Base-by-base conservation (phyloP, 208 protist species). In the Acanthamoeba culbertsoni region DNA sequence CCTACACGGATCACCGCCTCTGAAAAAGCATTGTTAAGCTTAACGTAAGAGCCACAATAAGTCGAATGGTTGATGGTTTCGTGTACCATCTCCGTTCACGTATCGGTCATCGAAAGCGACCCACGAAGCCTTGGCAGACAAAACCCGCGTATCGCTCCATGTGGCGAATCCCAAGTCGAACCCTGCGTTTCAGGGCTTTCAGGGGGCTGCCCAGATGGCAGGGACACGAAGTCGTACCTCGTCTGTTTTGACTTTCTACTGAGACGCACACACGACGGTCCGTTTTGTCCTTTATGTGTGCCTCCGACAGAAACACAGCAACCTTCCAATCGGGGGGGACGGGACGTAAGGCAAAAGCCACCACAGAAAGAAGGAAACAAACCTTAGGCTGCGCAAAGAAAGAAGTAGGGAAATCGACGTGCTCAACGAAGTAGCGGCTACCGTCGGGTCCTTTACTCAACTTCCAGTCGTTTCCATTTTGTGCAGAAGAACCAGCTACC, bases 131-230 rank as follows among this genome's bases (percentile, higher is more conserved):
- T 16, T 23, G 43, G 28, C 37, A 23, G 57, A 73, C 26, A 51
- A 23, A 14, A 92, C 86, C 12, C 55, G 55, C 16, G 86, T 92
- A 33, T 92, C 63, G 26, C 59, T 77, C 86, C 86, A 92, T 28
- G 86, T 92, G n/a, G 40, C 53, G 40, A 92, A 51, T 31, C 86
- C 45, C 55, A 92, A 40, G 37, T 92, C 86, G 35, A 92, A 92
- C 31, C 86, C 46, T 62, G 35, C 16, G 57, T 7, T 6, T 3
- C 14, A 86, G 10, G 6, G 35, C 20, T 20, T 42, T 20, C 28
- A 7, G 26, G 45, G 10, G n/a, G 5, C 40, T 86, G 46, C 40
- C 16, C 77, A 59, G 23, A 10, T 8, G 10, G 51, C 28, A 63
- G 31, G 48, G 18, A 8, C 48, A 31, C 43, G 40, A 6, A 59